Percentiles rank a stretch among this genome's conserved stretches.
These are phyloP conservation scores for Nigrospora oryzae DNA, from an alignment of 2,329 filamentous ascomycete genomes.

Conservation along the genomic window DNA sequence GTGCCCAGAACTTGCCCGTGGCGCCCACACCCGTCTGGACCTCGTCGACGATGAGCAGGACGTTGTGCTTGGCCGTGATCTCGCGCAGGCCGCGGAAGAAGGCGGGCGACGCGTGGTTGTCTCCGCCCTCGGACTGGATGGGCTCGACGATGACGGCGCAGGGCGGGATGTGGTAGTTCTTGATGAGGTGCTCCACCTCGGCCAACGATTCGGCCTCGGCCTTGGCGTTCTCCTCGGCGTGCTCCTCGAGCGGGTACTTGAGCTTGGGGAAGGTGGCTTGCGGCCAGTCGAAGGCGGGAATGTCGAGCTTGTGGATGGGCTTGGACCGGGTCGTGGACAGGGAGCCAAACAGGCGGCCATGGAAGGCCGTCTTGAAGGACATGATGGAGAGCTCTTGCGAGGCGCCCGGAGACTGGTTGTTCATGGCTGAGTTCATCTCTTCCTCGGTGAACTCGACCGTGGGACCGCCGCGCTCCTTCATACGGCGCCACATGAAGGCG, in stretches of 20 bases:
- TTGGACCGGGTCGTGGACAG: slow-evolving; percentile 87
- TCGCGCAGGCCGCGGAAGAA: slow-evolving; percentile 83
- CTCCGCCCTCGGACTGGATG: slow-evolving; percentile 87
- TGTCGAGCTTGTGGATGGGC: slow-evolving; percentile 90
- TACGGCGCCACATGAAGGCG: slow-evolving; percentile 86
- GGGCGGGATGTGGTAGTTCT: slow-evolving; percentile 69
- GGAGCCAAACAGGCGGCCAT: slow-evolving; percentile 81
- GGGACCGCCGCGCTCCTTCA: slow-evolving; percentile 70
- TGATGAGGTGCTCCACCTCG: slow-evolving; percentile 76
- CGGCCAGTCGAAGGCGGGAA: slow-evolving; percentile 92
- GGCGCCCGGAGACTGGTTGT: slow-evolving; percentile 69
- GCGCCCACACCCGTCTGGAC: slow-evolving; percentile 90
- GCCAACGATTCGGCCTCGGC: slow-evolving; percentile 75
- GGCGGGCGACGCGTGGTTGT: slow-evolving; percentile 82
- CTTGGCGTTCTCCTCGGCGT: slow-evolving; percentile 70
- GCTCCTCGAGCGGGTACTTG: slow-evolving; percentile 78
- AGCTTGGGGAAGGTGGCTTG: slow-evolving; percentile 78
- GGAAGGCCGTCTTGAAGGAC: slow-evolving; percentile 82
- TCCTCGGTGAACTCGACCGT: slow-evolving; percentile 71
- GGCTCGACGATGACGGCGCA: slow-evolving; percentile 82
- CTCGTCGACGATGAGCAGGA: slow-evolving; percentile 87
- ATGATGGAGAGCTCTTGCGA: slow-evolving; percentile 70
- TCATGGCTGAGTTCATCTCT: slow-evolving; percentile 69
- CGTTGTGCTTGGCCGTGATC: slow-evolving; percentile 66
- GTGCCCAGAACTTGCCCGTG: slow-evolving; percentile 92